Evolutionary conservation across 768 basidiomycete species (phyloP), one percentile per base, ranked within the genome.

Genomic region (Kwoniella shandongensis): DNA sequence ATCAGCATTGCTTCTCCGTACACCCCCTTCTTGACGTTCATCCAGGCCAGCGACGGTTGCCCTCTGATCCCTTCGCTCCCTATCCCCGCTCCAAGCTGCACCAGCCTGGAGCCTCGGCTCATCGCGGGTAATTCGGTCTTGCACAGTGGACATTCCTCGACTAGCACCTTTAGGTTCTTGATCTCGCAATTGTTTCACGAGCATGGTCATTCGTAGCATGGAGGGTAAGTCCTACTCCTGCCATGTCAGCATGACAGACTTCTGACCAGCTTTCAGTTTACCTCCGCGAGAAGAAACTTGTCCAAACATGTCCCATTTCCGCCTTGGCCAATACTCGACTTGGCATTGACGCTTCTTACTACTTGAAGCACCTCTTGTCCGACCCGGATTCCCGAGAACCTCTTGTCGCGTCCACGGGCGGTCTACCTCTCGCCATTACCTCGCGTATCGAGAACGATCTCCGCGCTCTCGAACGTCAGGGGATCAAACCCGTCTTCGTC

Each of bases 401-500:
- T 13, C 83, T 97, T 30, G 84, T 97, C 12, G 89, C 93, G 0
- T 92, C 94, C 0, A 94, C 93, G 1, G 96, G 96, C 18, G 96
- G 96, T 36, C 83, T 93, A 17, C 96, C 94, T 1, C 83, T 97
- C 55, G 87, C 90, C 44, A 82, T 99, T 53, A 87, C 86, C 8
- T 48, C 66, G 1, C 63, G 74, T 20, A 90, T 99, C 75, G 93
- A 97, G 79, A 81, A 85, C 36, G 93, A 99, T 81, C 81, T 98
- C 44, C 88, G 93, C 45, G 80, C 83, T 13, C 86, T 98, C 72
- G 92, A 96, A 81, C 87, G 86, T 78, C 81, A 89, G 30, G 86
- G 83, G 65, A 97, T 99, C 81, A 96, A 94, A 75, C 96, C 96
- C 20, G 91, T 99, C n/a, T 94, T 99, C 69, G 90, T 99, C 48